Evolutionary conservation across 2,329 filamentous ascomycete genomes (phyloP), one percentile per base, ranked within the genome.

Genomic region (Arthrobotrys iridis): DNA sequence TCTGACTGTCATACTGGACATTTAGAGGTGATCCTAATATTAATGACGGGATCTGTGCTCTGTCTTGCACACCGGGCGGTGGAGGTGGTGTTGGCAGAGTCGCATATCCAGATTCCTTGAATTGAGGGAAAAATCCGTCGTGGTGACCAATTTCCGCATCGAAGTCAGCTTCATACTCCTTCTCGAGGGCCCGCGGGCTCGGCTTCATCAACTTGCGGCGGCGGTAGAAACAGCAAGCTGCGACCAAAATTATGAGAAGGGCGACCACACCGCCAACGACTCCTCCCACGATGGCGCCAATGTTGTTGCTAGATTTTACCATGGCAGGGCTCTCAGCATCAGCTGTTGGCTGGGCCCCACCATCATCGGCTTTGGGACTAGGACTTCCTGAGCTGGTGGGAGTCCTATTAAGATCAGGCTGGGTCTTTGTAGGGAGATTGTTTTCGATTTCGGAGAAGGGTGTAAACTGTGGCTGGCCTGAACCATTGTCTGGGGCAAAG

Each of bases 201-300:
- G 15, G 22, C 20, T 41, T 55, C 46, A 50, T 43, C 18, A 68
- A 63, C 13, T 75, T 68, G 35, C 77, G 77, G n/a, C 82, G 82
- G 20, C 82, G 83, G 62, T 84, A 59, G 18, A 85, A 78, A 77
- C 84, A 82, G 78, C 84, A 85, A 37, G 81, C 79, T 7, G 78
- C 82, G 4, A 82, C 76, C 18, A 80, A 82, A 46, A 86, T 79
- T n/a, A 86, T 78, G 1, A 80, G 82, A 18, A 86, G 77, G 11
- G 78, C 82, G 0, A 79, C 83, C 2, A 85, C 81, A 13, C 85
- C 85, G 15, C 84, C 85, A 6, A 86, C 83, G 2, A 82, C 81
- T 24, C 84, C 85, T 8, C 85, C 85, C 5, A 81, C 84, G 50
- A 86, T 86, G 13, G 84, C 81, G 3, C 83, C 85, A 8, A 83